Base-by-base conservation (phyloP, 495 filamentous ascomycete species). In the Annulohypoxylon stygium region DNA sequence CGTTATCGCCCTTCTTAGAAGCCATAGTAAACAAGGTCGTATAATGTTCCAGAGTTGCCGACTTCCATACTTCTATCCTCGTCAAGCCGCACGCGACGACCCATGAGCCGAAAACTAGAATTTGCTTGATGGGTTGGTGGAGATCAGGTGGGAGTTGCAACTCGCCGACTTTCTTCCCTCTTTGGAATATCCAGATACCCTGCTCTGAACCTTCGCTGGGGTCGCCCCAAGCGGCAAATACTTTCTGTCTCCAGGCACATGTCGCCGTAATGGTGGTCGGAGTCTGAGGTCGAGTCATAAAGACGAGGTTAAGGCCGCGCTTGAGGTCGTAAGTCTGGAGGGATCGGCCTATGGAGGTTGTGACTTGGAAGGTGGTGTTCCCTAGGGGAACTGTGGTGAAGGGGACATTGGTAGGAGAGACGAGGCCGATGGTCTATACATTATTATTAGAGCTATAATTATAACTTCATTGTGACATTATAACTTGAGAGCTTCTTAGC, bases 241-340 rank as follows among this genome's bases (percentile, higher is more conserved):
- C 86, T 75, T 88, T 89, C 63, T 97, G 92, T 78, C 93, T 95
- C 92, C 93, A 97, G 48, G 97, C 91, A 58, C 85, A 85, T 8
- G 93, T 95, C 16, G 95, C 93, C 7, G 94, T 97, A 41, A 99
- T 97, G 43, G 85, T 82, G 64, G 88, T 88, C 0, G 94, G 95
- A 0, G 95, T 98, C 79, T 94, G 91, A 10, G 97, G 96, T 41
- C 93, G 88, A 23, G 92, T 97, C 62, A 98, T 86, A 77, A 98
- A 99, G 62, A 98, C 88, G 47, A 98, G 88, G 73, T 94, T 95
- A 77, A 99, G 85, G 23, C 94, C 95, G 78, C 88, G 90, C 74
- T 90, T 92, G 58, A 98, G 83, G 78, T 98, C 96, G 81, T 98
- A 98, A 1, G 96, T 98, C 78, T 98, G 96, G 11, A 99, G 88